These are phyloP conservation scores for Rheum nobile DNA, from an alignment of 148 eudicot genomes.

Conservation along the genomic window DNA sequence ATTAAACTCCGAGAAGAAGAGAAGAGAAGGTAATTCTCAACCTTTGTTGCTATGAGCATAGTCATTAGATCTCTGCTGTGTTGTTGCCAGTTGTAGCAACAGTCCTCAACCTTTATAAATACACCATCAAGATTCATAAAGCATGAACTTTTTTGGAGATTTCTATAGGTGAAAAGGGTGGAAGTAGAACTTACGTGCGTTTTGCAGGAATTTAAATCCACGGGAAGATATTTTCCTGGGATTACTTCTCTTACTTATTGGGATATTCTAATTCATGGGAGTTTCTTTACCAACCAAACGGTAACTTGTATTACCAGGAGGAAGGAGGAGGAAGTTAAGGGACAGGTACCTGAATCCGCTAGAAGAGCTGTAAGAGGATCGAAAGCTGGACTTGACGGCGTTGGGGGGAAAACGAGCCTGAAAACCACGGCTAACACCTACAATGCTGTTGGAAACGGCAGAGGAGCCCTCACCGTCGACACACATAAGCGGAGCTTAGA, in stretches of 20 bases:
- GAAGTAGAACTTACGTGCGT: too few species aligned
- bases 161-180: too few species aligned
- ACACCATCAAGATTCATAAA: too few species aligned
- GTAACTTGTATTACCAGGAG: constrained; percentile 21
- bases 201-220: too few species aligned
- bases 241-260: too few species aligned
- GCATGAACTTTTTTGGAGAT: too few species aligned
- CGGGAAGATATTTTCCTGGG: too few species aligned
- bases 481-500: constrained; percentile 20
- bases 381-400: constrained; percentile 30
- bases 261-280: too few species aligned
- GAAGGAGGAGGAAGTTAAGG: constrained; percentile 53
- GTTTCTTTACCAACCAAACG: too few species aligned
- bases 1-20: constrained; percentile 67
- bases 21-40: constrained; percentile 45
- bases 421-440: constrained; percentile 22
- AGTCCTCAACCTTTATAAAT: too few species aligned
- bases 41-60: not conserved
- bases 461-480: constrained; percentile 26
- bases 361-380: constrained; percentile 31
- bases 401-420: constrained; percentile 26
- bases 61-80: too few species aligned
- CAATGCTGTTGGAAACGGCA: constrained; percentile 26
- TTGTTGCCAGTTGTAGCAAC: too few species aligned
- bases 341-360: constrained; percentile 43